A percentile compares a stretch with the other conserved stretches of the same genome.
Evolutionary conservation across 352 stramenopile species (phyloP).

Genomic region (Phytophthora uliginosa): DNA sequence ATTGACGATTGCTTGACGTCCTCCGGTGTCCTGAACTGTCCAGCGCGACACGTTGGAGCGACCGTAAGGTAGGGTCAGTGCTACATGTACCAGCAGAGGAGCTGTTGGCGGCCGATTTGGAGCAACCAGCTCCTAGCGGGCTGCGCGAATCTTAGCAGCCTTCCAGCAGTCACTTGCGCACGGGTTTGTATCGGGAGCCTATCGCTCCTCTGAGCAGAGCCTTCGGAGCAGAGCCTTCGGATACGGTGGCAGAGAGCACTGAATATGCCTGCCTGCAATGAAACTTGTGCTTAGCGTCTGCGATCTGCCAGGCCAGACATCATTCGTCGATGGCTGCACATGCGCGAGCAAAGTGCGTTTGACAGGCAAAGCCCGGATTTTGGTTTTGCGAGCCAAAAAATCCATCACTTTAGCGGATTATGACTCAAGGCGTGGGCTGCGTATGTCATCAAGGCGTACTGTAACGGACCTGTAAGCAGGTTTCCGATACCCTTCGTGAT

Average conservation of each 20-base stretch:
- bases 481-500: not conserved
- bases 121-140: too few relatives aligned
- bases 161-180: not conserved
- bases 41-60: too few relatives aligned
- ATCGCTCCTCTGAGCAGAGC: not conserved
- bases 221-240: not conserved
- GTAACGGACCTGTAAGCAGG: not conserved
- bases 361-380: constrained; percentile 1
- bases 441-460: not conserved
- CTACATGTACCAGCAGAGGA: too few relatives aligned
- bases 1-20: not conserved
- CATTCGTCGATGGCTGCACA: not conserved
- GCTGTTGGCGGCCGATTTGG: too few relatives aligned
- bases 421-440: not conserved
- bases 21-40: not conserved
- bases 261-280: not conserved
- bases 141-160: not conserved
- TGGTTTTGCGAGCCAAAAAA: not conserved
- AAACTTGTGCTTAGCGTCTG: not conserved
- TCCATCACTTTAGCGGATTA: not conserved
- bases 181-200: not conserved
- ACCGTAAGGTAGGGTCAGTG: too few relatives aligned
- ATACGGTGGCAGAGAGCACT: not conserved
- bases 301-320: not conserved
- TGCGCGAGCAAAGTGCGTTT: not conserved